These are phyloP conservation scores for Bruguiera hainesii DNA, from an alignment of 441 rosid species.

Conservation along the genomic window DNA sequence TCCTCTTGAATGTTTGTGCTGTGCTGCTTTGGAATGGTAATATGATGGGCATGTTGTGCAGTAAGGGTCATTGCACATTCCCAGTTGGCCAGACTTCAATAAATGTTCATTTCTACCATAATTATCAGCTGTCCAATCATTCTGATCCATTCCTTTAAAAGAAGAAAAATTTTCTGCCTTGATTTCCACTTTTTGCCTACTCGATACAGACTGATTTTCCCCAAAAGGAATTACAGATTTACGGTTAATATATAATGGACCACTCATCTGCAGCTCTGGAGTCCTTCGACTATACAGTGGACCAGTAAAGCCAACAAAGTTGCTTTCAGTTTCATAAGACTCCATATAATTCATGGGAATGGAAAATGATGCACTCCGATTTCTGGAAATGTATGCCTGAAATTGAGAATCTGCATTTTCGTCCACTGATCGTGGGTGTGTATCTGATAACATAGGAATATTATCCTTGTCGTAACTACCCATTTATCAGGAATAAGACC, in stretches of 20 bases:
- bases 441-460: constrained; percentile 56
- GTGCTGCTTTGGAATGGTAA: constrained; percentile 42
- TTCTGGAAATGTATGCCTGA: constrained; percentile 35
- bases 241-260: constrained; percentile 49
- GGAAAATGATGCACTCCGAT: constrained; percentile 58
- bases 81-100: constrained; percentile 72
- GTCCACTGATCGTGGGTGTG: constrained; percentile 24
- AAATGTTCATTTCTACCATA: constrained; percentile 60
- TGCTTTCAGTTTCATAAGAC: constrained; percentile 33
- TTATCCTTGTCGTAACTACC: constrained; percentile 53
- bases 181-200: constrained; percentile 24
- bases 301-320: constrained; percentile 64
- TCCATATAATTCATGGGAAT: constrained; percentile 46
- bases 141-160: constrained; percentile 38
- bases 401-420: constrained; percentile 31
- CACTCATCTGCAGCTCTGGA: constrained; percentile 60
- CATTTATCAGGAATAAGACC: constrained; percentile 38
- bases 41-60: constrained; percentile 84
- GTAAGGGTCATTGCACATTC: constrained; percentile 90
- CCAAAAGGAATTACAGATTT: constrained; percentile 30
- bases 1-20: constrained; percentile 32
- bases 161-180: constrained; percentile 50
- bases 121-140: constrained; percentile 33
- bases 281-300: constrained; percentile 60
- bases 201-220: constrained; percentile 25